Evolutionary conservation across 2,329 filamentous ascomycete species (phyloP).

Genomic region (Conoideocrella luteorostrata): DNA sequence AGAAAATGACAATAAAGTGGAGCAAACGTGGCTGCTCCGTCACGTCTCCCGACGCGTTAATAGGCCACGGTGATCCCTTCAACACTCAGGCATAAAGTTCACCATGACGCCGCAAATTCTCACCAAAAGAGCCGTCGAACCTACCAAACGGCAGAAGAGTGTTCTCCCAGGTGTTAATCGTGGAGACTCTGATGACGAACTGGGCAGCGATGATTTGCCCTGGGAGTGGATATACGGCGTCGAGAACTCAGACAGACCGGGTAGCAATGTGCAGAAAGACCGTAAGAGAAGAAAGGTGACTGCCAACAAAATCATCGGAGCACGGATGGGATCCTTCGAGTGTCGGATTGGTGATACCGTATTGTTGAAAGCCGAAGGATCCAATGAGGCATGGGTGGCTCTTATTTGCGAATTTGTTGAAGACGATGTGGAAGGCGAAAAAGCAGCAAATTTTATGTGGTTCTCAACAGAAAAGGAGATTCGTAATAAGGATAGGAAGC

Average conservation of each 20-base stretch:
- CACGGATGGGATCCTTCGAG: conserved; percentile 73
- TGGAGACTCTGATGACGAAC: conserved; percentile 85
- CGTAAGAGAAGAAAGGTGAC: conserved; percentile 29
- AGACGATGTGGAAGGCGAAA: conserved; percentile 57
- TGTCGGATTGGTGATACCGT: conserved; percentile 79
- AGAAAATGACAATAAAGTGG: too few species aligned
- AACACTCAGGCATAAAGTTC: conserved; percentile 3
- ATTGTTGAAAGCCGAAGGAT: conserved; percentile 79
- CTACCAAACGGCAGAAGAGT: conserved; percentile 14
- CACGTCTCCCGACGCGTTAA: conserved; percentile 27
- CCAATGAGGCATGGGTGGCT: conserved; percentile 86
- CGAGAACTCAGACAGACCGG: conserved; percentile 23
- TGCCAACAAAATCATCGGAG: conserved; percentile 62
- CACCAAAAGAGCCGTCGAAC: conserved; percentile 13
- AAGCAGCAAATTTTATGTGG: conserved; percentile 89
- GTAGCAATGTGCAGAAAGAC: conserved; percentile 22
- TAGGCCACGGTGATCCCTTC: not conserved
- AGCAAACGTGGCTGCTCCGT: conserved; percentile 7
- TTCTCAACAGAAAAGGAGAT: conserved; percentile 91
- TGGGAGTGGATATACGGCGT: conserved; percentile 73
- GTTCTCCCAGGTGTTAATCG: conserved; percentile 50
- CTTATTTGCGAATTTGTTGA: conserved; percentile 79
- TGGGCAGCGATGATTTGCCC: conserved; percentile 62
- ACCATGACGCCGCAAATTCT: conserved; percentile 19
- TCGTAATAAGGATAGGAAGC: conserved; percentile 73